Base-by-base conservation (phyloP, 2,329 filamentous ascomycete species). In the Cephalotrichum gorgonifer region DNA sequence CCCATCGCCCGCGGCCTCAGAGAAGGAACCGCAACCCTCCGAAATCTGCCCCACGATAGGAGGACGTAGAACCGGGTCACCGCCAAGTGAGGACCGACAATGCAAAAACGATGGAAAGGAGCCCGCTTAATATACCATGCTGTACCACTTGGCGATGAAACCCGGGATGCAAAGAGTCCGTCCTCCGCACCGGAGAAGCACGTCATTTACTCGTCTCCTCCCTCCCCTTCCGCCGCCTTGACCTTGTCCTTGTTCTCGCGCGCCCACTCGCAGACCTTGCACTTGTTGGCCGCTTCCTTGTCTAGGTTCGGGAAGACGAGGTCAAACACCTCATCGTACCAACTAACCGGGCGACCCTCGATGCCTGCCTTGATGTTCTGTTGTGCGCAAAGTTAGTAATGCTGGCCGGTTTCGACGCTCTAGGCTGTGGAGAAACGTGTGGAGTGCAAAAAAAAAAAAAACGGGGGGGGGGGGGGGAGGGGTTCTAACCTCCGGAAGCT, bases 341-440 rank as follows among this genome's bases (percentile, higher is more conserved):
- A 98, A 60, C 79, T 83, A 17, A 91, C 91, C 0, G 93, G 85
- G 57, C 85, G 86, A 60, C 94, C 93, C 67, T 95, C 84, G 54
- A 98, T 87, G 56, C 89, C 90, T 61, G 95, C 80, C 71, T 97
- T 98, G 73, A 98, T 98, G 63, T 97, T 97, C 93, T 98, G 64
- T 51, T 50, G 30, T 15, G 22, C n/a, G n/a, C n/a, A 6, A 33
- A 44, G 22, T 39, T 39, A 45, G 25, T 43, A 46, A 48, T 39
- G 17, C 17, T 11, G 35, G 2, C n/a, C n/a, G 17, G 22, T 14
- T 31, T 6, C 39, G 8, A 15, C 15, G 23, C 9, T n/a, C 3
- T 20, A 6, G 15, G 26, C 17, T 27, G 8, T 27, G 25, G 26
- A 17, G 7, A 43, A 22, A 51, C 26, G 11, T 15, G 15, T 14